Percentiles rank a stretch among this genome's conserved stretches.
Evolutionary conservation across 116 monocot genomes (phyloP).

Genomic region (Dioscorea cayenensis): DNA sequence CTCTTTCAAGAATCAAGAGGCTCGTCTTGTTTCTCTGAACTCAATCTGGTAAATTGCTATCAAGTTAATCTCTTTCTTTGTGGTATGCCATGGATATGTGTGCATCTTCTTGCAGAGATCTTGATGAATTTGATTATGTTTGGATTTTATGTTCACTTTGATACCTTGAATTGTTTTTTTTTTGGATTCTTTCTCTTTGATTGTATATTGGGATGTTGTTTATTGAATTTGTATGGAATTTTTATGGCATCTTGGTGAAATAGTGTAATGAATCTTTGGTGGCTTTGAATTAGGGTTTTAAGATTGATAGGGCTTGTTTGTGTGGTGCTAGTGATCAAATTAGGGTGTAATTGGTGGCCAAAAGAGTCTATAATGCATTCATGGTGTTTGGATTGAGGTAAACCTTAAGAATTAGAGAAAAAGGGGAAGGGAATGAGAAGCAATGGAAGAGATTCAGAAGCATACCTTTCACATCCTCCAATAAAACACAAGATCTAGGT

Average conservation of each 20-base stretch:
- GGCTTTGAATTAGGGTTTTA: background rate
- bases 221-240: background rate
- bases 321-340: background rate
- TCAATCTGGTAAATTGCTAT: background rate
- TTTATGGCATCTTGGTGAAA: background rate
- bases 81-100: background rate
- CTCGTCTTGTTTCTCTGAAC: too few relatives aligned
- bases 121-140: background rate
- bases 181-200: background rate
- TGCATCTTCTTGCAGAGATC: background rate
- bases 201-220: background rate
- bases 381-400: too few relatives aligned
- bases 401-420: too few relatives aligned
- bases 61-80: background rate
- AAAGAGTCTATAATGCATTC: too few relatives aligned
- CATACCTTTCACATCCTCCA: too few relatives aligned
- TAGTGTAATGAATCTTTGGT: background rate
- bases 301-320: background rate
- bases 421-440: too few relatives aligned
- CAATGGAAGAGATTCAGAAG: too few relatives aligned
- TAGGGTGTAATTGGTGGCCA: too few relatives aligned
- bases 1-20: too few relatives aligned
- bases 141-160: background rate
- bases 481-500: too few relatives aligned
- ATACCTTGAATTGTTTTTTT: background rate